Evolutionary conservation across 306 rosid species (phyloP).

Genomic region (Castanopsis chinensis): DNA sequence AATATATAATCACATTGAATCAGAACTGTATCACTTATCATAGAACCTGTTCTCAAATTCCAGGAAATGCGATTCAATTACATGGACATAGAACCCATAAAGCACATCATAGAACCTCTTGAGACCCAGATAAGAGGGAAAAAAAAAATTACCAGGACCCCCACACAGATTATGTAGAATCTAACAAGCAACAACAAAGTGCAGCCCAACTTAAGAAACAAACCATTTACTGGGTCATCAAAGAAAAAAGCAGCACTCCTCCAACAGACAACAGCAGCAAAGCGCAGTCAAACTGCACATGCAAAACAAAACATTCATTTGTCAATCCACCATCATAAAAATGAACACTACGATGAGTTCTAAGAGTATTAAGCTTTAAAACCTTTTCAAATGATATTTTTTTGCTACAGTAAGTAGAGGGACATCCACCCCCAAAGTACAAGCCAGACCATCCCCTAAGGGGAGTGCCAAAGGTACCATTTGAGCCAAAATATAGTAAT

Average conservation of each 20-base stretch:
- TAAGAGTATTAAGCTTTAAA: background rate
- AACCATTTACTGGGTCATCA: slow-evolving; percentile 24
- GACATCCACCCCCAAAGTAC: too few species aligned
- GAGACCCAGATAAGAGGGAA: background rate
- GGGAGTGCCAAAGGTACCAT: too few species aligned
- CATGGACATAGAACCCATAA: slow-evolving; percentile 11
- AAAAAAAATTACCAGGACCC: slow-evolving; percentile 14
- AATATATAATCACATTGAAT: slow-evolving; percentile 11
- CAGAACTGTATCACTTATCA: slow-evolving; percentile 1
- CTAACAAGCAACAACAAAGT: slow-evolving; percentile 30
- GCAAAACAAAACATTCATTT: slow-evolving; percentile 10
- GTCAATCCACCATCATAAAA: background rate
- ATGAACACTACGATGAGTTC: background rate
- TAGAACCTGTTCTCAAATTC: slow-evolving; percentile 8
- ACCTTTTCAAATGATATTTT: background rate
- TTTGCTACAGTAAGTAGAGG: too few species aligned
- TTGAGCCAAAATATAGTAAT: too few species aligned
- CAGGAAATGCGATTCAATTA: background rate
- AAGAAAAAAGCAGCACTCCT: slow-evolving; percentile 63
- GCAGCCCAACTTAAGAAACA: slow-evolving; percentile 24
- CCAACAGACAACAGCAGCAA: slow-evolving; percentile 87
- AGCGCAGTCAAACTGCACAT: slow-evolving; percentile 73
- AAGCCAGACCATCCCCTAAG: too few species aligned
- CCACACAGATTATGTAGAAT: slow-evolving; percentile 19
- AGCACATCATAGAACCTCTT: slow-evolving; percentile 19